Evolutionary conservation across 1,284 basidiomycete species (phyloP).

Genomic region (Malassezia pachydermatis): DNA sequence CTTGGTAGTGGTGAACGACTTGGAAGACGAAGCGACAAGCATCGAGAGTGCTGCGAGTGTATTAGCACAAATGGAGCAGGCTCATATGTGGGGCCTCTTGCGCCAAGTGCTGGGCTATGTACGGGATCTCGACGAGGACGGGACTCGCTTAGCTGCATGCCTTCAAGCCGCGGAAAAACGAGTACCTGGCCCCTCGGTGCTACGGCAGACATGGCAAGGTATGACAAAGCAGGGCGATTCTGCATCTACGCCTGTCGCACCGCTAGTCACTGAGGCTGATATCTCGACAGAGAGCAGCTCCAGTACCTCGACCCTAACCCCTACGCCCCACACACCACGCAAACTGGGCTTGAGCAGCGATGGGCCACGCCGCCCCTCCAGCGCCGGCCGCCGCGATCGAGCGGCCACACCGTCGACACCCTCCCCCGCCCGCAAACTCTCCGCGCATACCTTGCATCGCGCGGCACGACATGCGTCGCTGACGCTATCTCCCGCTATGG

Average conservation of each 20-base stretch:
- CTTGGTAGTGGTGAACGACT: conserved; percentile 79
- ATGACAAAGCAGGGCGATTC: not conserved
- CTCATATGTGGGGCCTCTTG: not conserved
- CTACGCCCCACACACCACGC: not conserved
- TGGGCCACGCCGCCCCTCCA: not conserved
- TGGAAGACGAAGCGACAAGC: conserved; percentile 66
- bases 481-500: conserved; percentile 9
- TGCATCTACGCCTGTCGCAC: not conserved
- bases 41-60: conserved; percentile 55
- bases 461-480: conserved; percentile 15
- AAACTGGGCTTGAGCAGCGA: not conserved
- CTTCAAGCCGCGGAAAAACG: not conserved
- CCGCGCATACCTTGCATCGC: conserved; percentile 6
- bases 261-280: not conserved
- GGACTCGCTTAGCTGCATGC: not conserved
- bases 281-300: not conserved
- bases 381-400: not conserved
- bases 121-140: conserved; percentile 4
- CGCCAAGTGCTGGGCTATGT: conserved; percentile 10
- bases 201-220: not conserved
- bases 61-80: not conserved
- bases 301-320: too few species aligned
- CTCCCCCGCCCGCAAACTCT: not conserved
- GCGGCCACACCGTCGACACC: not conserved
- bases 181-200: not conserved